phyloP scores from a whole-genome alignment of 192 early-diverging fungal genomes.

The Umbelopsis sp. region DNA sequence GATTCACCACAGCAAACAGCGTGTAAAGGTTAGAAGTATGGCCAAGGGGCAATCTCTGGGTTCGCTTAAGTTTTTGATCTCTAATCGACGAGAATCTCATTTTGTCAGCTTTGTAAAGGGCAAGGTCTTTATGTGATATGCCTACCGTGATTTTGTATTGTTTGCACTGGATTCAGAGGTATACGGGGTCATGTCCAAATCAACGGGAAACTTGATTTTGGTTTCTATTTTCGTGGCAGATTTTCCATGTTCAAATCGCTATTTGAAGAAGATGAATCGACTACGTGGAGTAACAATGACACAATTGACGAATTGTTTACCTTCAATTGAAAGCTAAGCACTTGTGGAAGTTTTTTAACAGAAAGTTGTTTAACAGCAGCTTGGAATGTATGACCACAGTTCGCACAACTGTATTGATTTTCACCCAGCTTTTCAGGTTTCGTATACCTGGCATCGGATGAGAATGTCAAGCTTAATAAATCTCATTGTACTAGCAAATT shows the following conservation, averaged over 20 bases:
- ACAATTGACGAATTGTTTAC: conserved; percentile 32
- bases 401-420: conserved; percentile 69
- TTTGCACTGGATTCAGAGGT: conserved; percentile 54
- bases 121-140: neutral
- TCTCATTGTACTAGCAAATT: no score
- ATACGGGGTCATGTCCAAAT: conserved; percentile 91
- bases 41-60: neutral
- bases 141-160: conserved; percentile 17
- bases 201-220: conserved; percentile 78
- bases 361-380: conserved; percentile 89
- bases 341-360: conserved; percentile 82
- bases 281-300: neutral
- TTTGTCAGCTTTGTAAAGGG: no score
- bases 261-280: neutral
- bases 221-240: conserved; percentile 84
- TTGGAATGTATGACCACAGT: conserved; percentile 59
- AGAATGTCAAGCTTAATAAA: neutral
- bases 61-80: neutral
- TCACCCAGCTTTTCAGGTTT: conserved; percentile 75
- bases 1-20: conserved; percentile 92
- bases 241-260: conserved; percentile 85
- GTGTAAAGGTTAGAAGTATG: conserved; percentile 70
- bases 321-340: conserved; percentile 92
- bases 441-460: conserved; percentile 53
- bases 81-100: neutral